Evolutionary conservation across 805 yeast species (phyloP).

Genomic region (Candida argentea): DNA sequence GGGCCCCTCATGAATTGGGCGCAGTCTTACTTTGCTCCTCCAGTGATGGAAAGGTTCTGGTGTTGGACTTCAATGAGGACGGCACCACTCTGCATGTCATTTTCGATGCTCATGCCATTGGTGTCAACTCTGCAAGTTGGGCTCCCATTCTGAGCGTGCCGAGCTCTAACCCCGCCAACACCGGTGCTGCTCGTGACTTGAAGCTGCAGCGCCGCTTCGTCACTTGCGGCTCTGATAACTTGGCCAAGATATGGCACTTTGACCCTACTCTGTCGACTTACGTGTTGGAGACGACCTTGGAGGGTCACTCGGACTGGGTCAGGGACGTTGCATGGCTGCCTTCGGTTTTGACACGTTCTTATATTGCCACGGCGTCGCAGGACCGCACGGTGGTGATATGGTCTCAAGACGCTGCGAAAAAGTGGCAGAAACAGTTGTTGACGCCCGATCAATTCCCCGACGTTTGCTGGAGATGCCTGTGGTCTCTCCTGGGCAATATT

Average conservation of each 20-base stretch:
- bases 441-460: slow-evolving; percentile 84
- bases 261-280: slow-evolving; percentile 48
- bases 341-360: slow-evolving; percentile 72
- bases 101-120: slow-evolving; percentile 81
- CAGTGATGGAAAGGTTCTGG: slow-evolving; percentile 85
- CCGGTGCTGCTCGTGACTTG: slow-evolving; percentile 16
- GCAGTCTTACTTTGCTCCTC: slow-evolving; percentile 86
- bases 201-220: slow-evolving; percentile 63
- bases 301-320: slow-evolving; percentile 97
- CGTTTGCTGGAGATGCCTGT: slow-evolving; percentile 95
- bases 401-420: slow-evolving; percentile 67
- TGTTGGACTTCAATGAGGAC: slow-evolving; percentile 84
- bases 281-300: slow-evolving; percentile 62
- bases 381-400: slow-evolving; percentile 92
- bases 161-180: too few species aligned
- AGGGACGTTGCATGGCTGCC: slow-evolving; percentile 99
- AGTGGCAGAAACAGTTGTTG: slow-evolving; percentile 76
- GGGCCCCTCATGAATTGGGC: slow-evolving; percentile 98
- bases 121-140: slow-evolving; percentile 94
- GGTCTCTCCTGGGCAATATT: slow-evolving; percentile 94
- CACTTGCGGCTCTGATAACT: slow-evolving; percentile 91
- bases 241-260: slow-evolving; percentile 83
- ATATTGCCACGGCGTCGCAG: slow-evolving; percentile 94
- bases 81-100: slow-evolving; percentile 61
- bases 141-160: slow-evolving; percentile 55